phyloP scores from a whole-genome alignment of 164 flowering plant species.

The Tetracentron sinense region DNA sequence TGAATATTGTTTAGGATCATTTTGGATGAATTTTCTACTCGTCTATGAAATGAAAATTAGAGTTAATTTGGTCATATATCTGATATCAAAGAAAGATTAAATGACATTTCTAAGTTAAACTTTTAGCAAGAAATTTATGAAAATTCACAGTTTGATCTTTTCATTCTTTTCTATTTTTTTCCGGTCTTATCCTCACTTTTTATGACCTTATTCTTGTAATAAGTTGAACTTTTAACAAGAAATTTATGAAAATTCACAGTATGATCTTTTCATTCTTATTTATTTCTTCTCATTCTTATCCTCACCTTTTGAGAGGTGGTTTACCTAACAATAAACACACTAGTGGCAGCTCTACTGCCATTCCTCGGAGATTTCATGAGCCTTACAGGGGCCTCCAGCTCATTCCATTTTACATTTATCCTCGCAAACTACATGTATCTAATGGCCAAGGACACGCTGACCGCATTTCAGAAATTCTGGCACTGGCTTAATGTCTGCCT shows the following conservation, averaged over 20 bases:
- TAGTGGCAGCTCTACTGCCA: constrained; percentile 79
- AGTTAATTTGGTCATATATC: not conserved
- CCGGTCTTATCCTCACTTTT: not conserved
- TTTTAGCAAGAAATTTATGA: not conserved
- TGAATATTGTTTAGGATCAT: too few relatives aligned
- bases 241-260: not conserved
- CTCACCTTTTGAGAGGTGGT: constrained; percentile 53
- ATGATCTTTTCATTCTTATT: not conserved
- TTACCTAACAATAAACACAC: constrained; percentile 57
- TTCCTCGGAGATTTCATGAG: constrained; percentile 98
- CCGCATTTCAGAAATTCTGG: constrained; percentile 56
- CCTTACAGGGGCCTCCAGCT: constrained; percentile 90
- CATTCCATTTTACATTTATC: constrained; percentile 92
- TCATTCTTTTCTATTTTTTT: not conserved
- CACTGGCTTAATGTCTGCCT: constrained; percentile 75
- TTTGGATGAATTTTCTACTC: not conserved
- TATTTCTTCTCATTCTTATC: not conserved
- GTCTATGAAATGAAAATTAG: not conserved
- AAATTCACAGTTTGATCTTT: not conserved
- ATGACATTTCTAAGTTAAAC: too few relatives aligned
- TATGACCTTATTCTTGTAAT: constrained; percentile 8
- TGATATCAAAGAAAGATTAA: not conserved
- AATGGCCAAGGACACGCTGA: constrained; percentile 50
- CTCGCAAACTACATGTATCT: constrained; percentile 96
- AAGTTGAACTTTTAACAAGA: constrained; percentile 34